These are phyloP conservation scores for Linum lewisii DNA, from an alignment of 345 rosid species.

Conservation along the genomic window DNA sequence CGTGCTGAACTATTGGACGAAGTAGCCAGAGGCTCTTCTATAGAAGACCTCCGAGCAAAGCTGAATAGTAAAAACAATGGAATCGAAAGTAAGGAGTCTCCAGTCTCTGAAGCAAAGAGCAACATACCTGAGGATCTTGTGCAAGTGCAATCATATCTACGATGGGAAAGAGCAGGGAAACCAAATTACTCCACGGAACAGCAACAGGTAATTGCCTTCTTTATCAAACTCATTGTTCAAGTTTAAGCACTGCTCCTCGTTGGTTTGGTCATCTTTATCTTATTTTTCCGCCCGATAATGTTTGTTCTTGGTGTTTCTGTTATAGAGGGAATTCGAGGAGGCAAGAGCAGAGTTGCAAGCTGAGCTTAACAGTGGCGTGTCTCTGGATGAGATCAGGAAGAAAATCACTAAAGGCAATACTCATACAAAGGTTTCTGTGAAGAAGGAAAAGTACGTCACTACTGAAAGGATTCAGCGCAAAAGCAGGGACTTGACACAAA, in stretches of 20 bases:
- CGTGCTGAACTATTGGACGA: conserved; percentile 79
- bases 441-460: conserved; percentile 29
- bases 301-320: conserved; percentile 7
- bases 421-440: conserved; percentile 32
- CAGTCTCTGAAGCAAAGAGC: conserved; percentile 22
- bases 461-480: conserved; percentile 66
- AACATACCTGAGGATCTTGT: conserved; percentile 52
- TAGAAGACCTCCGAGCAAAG: conserved; percentile 61
- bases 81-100: conserved; percentile 32
- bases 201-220: conserved; percentile 33
- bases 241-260: conserved; percentile 4
- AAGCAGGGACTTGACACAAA: conserved; percentile 55
- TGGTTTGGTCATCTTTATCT: conserved; percentile 7
- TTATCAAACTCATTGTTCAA: too few species aligned
- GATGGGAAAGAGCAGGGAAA: conserved; percentile 80
- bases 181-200: conserved; percentile 49
- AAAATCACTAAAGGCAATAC: conserved; percentile 48
- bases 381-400: conserved; percentile 45
- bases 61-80: conserved; percentile 43
- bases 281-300: neutral
- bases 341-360: conserved; percentile 56
- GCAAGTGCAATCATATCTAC: conserved; percentile 52
- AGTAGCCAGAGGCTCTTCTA: conserved; percentile 64
- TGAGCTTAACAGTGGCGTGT: conserved; percentile 45
- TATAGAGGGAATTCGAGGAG: conserved; percentile 57